Evolutionary conservation across 2,329 filamentous ascomycete genomes (phyloP), one percentile per base, ranked within the genome.

Genomic region (Colletotrichum sansevieriae): DNA sequence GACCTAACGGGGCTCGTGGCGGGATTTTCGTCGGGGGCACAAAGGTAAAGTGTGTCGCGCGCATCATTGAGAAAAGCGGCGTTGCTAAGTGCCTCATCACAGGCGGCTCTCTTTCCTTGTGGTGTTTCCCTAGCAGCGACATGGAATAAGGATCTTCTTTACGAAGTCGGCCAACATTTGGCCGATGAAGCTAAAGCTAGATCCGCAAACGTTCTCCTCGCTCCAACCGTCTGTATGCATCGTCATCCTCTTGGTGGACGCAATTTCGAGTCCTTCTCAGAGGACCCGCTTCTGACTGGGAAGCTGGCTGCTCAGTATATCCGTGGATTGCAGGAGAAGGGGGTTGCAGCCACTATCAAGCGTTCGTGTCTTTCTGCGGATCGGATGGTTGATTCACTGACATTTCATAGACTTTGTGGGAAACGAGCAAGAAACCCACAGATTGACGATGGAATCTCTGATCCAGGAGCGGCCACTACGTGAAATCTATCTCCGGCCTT

Each of bases 251-350:
- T 96, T 0, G 93, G 93, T n/a, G 93, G 93, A 18, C 87, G 93
- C 68, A 94, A 94, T 71, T 97, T 96, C 73, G 93, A 97, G 79
- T 94, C 92, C 0, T 96, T 94, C 77, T 94, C 92, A 0, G 93
- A 96, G 77, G 93, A 96, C 72, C 93, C 93, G 0, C 86, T 91
- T 10, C 84, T 97, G 5, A 93, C 92, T 0, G 92, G 92, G 37
- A 91, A 90, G 71, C 81, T 94, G 69, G 91, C 91, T 12, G 88
- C 91, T 1, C 86, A 91, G 68, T 92, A 92, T 70, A 90, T 93
- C 75, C 89, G 87, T 55, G 92, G 91, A 8, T 82, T 92, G 63
- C 93, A 96, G 75, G 89, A 90, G 25, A 90, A 89, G 69, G 90
- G 91, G 1, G 86, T 96, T 43, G 89, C 90, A 8, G 92, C 93